These are phyloP conservation scores for Powellomyces hirtus DNA, from an alignment of 192 early-diverging fungal species.

Conservation along the genomic window DNA sequence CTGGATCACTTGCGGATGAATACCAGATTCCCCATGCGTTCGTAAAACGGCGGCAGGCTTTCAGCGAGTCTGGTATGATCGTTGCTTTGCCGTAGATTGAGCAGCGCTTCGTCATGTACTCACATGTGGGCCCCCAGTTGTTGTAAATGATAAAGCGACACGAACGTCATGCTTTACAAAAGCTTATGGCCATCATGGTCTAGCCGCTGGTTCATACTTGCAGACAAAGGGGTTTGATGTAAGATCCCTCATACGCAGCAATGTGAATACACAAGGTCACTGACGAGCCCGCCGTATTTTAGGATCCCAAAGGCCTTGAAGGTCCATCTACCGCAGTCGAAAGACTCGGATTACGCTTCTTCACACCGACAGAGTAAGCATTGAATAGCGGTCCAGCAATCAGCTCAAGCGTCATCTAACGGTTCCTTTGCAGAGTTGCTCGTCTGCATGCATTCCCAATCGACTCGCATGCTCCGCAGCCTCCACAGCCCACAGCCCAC, in stretches of 20 bases:
- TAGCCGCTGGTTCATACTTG: constrained; percentile 73
- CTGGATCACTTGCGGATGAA: background rate
- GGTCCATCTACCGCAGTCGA: constrained; percentile 63
- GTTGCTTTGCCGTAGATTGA: background rate
- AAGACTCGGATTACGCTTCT: constrained; percentile 73
- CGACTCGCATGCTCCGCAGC: background rate
- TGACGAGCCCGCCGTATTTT: background rate
- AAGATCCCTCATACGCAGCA: constrained; percentile 22
- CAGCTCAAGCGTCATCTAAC: background rate
- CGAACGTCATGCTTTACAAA: constrained; percentile 56
- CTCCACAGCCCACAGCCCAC: background rate
- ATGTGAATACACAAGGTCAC: background rate
- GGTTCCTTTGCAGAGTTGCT: constrained; percentile 45
- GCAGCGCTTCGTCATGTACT: background rate
- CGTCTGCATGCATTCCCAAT: constrained; percentile 79
- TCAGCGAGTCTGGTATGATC: background rate
- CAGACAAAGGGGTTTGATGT: constrained; percentile 71
- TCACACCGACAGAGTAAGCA: constrained; percentile 66
- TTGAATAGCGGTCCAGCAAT: no score
- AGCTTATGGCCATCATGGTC: constrained; percentile 79
- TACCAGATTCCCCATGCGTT: constrained; percentile 4
- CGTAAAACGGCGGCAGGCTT: background rate
- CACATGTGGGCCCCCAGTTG: constrained; percentile 13
- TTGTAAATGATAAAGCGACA: constrained; percentile 23
- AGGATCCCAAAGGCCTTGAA: constrained; percentile 19